These are phyloP conservation scores for Rhexocercosporidium sp. DNA, from an alignment of 2,329 filamentous ascomycete species.

Conservation along the genomic window DNA sequence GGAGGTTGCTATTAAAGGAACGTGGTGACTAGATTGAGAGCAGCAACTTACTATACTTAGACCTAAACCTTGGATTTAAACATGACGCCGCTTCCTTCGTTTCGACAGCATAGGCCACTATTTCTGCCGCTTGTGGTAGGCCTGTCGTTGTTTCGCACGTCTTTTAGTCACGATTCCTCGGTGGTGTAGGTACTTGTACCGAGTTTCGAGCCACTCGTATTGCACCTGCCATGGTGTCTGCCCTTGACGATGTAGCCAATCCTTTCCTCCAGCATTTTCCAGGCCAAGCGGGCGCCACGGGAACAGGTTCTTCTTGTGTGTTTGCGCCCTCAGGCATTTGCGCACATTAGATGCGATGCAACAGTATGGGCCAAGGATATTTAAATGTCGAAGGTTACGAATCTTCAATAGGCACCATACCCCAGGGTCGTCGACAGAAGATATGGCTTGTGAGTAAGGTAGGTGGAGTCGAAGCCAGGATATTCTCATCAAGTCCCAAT, in stretches of 20 bases:
- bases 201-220: constrained; percentile 27
- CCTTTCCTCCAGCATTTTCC: constrained; percentile 23
- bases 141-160: constrained; percentile 19
- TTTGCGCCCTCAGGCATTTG: constrained; percentile 24
- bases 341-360: constrained; percentile 28
- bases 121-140: too few species aligned
- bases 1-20: too few species aligned
- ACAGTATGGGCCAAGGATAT: constrained; percentile 21
- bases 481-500: constrained; percentile 22
- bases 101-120: too few species aligned
- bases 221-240: constrained; percentile 23
- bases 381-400: constrained; percentile 26
- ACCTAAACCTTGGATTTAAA: too few species aligned
- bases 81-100: too few species aligned
- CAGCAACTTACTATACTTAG: too few species aligned
- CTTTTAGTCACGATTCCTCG: constrained; percentile 27
- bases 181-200: constrained; percentile 32
- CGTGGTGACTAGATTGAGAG: too few species aligned
- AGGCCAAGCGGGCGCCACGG: constrained; percentile 25
- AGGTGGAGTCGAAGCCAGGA: constrained; percentile 28
- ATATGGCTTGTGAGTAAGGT: constrained; percentile 19
- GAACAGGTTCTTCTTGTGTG: constrained; percentile 28
- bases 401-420: constrained; percentile 32
- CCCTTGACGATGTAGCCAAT: constrained; percentile 12
- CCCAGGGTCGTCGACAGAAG: constrained; percentile 29